These are phyloP conservation scores for Kalmusia sp. DNA, from an alignment of 2,329 filamentous ascomycete species.

Conservation along the genomic window DNA sequence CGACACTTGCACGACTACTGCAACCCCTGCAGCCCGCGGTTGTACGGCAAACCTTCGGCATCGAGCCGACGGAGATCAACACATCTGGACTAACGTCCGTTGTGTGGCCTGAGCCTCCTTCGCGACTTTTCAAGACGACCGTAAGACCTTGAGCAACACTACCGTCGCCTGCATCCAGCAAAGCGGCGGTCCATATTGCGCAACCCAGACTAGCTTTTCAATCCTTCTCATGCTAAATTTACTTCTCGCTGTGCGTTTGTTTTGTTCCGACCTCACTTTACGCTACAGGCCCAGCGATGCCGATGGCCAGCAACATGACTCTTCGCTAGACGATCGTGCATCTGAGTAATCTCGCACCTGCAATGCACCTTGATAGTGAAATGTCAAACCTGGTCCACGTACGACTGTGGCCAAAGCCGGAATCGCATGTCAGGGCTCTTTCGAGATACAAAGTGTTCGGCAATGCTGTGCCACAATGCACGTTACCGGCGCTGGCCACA, in stretches of 20 bases:
- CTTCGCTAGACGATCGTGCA: neutral
- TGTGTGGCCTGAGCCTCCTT: slow-evolving; percentile 3
- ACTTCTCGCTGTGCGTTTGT: neutral
- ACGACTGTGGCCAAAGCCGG: slow-evolving; percentile 12
- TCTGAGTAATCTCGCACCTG: slow-evolving; percentile 1
- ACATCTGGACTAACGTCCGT: neutral
- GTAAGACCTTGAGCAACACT: neutral
- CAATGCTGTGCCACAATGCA: slow-evolving; percentile 34
- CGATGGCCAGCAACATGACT: neutral
- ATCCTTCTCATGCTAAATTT: neutral
- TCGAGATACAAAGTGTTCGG: slow-evolving; percentile 23
- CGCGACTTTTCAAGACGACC: neutral
- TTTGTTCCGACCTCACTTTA: slow-evolving; percentile 2
- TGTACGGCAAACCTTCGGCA: slow-evolving; percentile 6
- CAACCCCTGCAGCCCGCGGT: neutral
- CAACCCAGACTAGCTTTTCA: neutral
- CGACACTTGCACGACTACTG: neutral
- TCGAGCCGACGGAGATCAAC: slow-evolving; percentile 1
- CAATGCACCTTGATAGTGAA: neutral
- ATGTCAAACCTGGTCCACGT: slow-evolving; percentile 5
- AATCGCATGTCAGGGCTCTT: slow-evolving; percentile 39
- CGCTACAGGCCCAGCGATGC: neutral
- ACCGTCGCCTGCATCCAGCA: neutral
- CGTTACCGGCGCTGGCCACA: slow-evolving; percentile 23
- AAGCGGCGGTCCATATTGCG: slow-evolving; percentile 2